Evolutionary conservation across 129 eudicot genomes (phyloP), one percentile per base, ranked within the genome.

Genomic region (Escallonia rubra): DNA sequence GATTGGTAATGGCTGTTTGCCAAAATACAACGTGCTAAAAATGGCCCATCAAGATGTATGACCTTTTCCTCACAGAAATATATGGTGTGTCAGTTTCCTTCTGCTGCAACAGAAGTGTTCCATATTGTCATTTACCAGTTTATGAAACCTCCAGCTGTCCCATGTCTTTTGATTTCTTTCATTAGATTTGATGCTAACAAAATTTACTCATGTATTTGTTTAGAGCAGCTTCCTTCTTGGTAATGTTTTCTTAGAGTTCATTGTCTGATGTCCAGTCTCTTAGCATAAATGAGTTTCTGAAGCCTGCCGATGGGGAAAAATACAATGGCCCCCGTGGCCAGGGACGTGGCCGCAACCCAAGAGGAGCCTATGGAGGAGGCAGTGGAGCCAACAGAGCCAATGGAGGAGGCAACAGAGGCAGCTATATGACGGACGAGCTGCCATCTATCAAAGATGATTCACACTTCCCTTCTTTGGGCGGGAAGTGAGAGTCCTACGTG

Each of bases 211-310:
- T 23, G 34, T 23, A 23, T 23, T 0, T 23, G 34, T 23, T 23
- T 23, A 23, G 34, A 23, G 34, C 34, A 23, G 34, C 34, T 23
- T 23, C 34, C 34, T 41, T 6, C 9, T 14, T 0, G 3, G 50
- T 12, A 1, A 12, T 49, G 0, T 6, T 7, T 7, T 23, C 34
- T 23, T 23, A 23, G 34, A 23, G 34, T 56, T 41, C 4, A 13
- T 64, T 53, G 38, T 53, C 23, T 38, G 10, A 7, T 52, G 50
- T 55, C 50, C 79, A 89, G 93, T 71, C 96, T 16, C 77, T 90
- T 8, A 87, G 90, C 92, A 87, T 90, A 12, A 82, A 90, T 10
- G 97, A 90, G 77, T 90, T 90, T 54, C 77, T 87, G 68, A 90
- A 90, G 84, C 88, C 95, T 48, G 87, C 86, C 41, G 91, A 78